A percentile compares a stretch with the other conserved stretches of the same genome.
Evolutionary conservation across 306 rosid genomes (phyloP).

Genomic region (apple (Malus domestica)): DNA sequence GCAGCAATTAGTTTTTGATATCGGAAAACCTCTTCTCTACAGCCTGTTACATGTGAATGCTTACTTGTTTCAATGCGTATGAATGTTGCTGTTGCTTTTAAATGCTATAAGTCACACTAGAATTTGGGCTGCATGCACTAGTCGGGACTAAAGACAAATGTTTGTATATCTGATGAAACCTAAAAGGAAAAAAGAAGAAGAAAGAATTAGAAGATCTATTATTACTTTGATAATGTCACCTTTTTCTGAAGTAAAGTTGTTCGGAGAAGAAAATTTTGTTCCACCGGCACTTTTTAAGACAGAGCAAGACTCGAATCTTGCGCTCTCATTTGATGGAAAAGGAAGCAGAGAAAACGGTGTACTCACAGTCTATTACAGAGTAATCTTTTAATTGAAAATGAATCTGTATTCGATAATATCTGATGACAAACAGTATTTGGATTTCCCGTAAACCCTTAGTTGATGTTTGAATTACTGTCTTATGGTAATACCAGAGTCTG

Average conservation of each 20-base stretch:
- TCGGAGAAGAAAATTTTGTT: neutral
- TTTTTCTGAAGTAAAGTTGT: neutral
- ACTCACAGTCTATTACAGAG: neutral
- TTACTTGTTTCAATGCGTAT: neutral
- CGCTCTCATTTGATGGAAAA: neutral
- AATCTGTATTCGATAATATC: neutral
- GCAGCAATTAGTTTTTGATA: neutral
- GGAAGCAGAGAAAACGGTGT: neutral
- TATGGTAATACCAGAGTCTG: no score
- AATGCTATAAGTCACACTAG: neutral
- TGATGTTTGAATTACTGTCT: neutral
- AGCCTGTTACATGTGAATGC: no score
- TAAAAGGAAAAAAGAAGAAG: neutral
- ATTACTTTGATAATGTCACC: neutral
- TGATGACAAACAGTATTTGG: neutral
- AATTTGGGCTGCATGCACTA: neutral
- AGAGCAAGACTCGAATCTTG: neutral
- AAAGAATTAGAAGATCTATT: neutral
- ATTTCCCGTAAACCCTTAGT: neutral
- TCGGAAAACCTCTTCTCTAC: no score
- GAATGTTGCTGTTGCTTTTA: neutral
- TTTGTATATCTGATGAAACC: neutral
- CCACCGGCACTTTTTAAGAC: neutral
- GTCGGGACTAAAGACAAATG: neutral
- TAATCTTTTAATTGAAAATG: neutral